Percentiles rank a stretch among this genome's conserved stretches.
These are phyloP conservation scores for Taxawa tesnikishii DNA, from an alignment of 2,329 filamentous ascomycete species.

Conservation along the genomic window DNA sequence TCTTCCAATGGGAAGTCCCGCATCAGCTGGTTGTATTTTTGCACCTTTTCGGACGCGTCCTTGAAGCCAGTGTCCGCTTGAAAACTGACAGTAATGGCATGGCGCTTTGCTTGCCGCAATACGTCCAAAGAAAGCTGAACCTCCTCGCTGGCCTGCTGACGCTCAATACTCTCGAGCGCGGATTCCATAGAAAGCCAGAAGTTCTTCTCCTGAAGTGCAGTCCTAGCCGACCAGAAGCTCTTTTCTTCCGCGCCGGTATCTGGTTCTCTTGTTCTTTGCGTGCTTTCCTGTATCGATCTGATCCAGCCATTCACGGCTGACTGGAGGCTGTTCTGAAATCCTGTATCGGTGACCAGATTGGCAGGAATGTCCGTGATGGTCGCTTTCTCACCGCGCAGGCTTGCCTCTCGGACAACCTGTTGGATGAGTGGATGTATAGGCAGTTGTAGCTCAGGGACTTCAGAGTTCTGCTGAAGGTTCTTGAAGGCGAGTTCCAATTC, in stretches of 20 bases:
- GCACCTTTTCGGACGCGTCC: constrained; percentile 89
- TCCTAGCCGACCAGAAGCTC: constrained; percentile 98
- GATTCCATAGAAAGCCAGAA: constrained; percentile 98
- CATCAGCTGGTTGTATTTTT: constrained; percentile 99
- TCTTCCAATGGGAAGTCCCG: constrained; percentile 95
- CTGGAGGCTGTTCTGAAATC: constrained; percentile 87
- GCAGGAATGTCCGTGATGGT: constrained; percentile 67
- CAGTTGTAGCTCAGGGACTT: constrained; percentile 85
- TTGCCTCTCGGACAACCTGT: constrained; percentile 66
- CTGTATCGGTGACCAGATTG: constrained; percentile 71
- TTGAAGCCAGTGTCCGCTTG: constrained; percentile 90
- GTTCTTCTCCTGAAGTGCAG: constrained; percentile 94
- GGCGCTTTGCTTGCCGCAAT: constrained; percentile 91
- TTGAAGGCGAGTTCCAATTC: constrained; percentile 83
- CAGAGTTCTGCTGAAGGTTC: constrained; percentile 93
- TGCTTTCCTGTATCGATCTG: constrained; percentile 93
- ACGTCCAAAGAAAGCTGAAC: constrained; percentile 88
- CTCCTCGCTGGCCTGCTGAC: constrained; percentile 76
- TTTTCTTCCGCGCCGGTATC: constrained; percentile 79
- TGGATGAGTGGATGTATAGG: constrained; percentile 84
- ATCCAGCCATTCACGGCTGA: constrained; percentile 96
- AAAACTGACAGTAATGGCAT: constrained; percentile 95
- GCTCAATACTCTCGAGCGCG: constrained; percentile 81
- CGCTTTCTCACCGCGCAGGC: constrained; percentile 51
- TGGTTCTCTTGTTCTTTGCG: constrained; percentile 82